Evolutionary conservation across 163 green algal genomes (phyloP).

Genomic region (Prototheca stagnorum): DNA sequence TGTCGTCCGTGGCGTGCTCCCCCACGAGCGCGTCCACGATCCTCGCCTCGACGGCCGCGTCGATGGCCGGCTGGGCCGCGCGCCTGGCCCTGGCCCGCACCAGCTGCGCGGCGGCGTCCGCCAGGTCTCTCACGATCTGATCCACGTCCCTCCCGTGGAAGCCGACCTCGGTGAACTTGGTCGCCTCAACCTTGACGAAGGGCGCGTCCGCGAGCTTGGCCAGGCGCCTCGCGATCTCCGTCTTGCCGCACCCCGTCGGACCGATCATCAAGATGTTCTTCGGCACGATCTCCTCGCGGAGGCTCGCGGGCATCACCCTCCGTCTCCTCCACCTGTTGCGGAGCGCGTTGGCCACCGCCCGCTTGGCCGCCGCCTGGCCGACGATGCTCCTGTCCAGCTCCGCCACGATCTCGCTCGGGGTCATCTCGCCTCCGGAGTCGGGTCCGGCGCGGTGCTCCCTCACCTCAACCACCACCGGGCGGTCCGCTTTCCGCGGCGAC

Average conservation of each 20-base stretch:
- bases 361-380: slow-evolving; percentile 71
- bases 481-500: neutral
- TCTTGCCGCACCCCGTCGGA: slow-evolving; percentile 91
- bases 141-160: slow-evolving; percentile 93
- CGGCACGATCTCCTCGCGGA: slow-evolving; percentile 78
- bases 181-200: slow-evolving; percentile 96
- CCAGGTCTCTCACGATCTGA: slow-evolving; percentile 86
- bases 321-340: slow-evolving; percentile 85
- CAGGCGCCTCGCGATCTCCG: slow-evolving; percentile 85
- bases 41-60: slow-evolving; percentile 47
- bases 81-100: slow-evolving; percentile 22
- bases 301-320: slow-evolving; percentile 33
- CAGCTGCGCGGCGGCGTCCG: slow-evolving; percentile 70
- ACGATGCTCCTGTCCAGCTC: slow-evolving; percentile 82
- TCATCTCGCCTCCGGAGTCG: neutral
- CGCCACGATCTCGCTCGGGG: slow-evolving; percentile 50
- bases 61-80: slow-evolving; percentile 16
- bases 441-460: neutral
- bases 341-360: slow-evolving; percentile 82
- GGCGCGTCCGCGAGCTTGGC: slow-evolving; percentile 86
- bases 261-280: slow-evolving; percentile 99
- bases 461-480: neutral
- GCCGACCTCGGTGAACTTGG: slow-evolving; percentile 96
- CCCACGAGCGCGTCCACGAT: slow-evolving; percentile 50
- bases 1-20: slow-evolving; percentile 5